Conservation (phyloP, 2,329 filamentous ascomycete genomes). For the Colletotrichum sp. region DNA sequence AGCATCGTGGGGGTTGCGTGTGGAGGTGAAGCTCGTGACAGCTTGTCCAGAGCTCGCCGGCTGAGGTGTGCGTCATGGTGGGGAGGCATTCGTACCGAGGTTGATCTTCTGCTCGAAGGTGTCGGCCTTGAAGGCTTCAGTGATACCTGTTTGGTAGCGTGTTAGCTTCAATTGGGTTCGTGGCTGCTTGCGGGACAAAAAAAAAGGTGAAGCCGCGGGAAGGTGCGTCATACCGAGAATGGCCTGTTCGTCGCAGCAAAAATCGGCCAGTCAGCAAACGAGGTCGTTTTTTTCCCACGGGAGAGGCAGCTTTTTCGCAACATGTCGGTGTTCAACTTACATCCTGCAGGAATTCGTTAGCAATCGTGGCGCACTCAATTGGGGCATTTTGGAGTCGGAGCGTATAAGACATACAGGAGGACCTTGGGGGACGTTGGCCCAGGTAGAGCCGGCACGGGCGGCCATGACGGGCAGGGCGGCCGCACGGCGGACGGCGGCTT, state of each 20-base stretch:
- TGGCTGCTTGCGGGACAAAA: not conserved
- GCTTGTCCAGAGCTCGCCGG: not conserved
- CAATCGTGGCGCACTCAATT: slow-evolving; percentile 32
- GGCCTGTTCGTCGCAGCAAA: slow-evolving; percentile 54
- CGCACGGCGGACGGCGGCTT: slow-evolving; percentile 21
- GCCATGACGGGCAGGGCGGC: slow-evolving; percentile 18
- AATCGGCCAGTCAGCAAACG: slow-evolving; percentile 25
- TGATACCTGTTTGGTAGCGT: slow-evolving; percentile 67
- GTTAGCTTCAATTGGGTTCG: slow-evolving; percentile 26
- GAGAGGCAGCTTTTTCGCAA: not conserved
- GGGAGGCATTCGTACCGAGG: slow-evolving; percentile 67
- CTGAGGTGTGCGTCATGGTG: not conserved
- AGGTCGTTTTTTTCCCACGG: not conserved
- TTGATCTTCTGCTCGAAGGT: slow-evolving; percentile 96
- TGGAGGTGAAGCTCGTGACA: not conserved
- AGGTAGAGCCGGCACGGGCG: slow-evolving; percentile 70
- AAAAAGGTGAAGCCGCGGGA: not conserved
- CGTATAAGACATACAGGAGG: slow-evolving; percentile 75
- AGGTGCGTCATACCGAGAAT: slow-evolving; percentile 69
- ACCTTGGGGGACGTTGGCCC: slow-evolving; percentile 90
- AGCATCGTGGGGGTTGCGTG: not conserved
- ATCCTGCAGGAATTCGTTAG: slow-evolving; percentile 37
- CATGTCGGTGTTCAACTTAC: slow-evolving; percentile 33
- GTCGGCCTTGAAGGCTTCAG: slow-evolving; percentile 99
- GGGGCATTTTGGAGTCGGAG: not conserved